These are phyloP conservation scores for Trichosanthes truncata DNA, from an alignment of 306 rosid species.

Conservation along the genomic window DNA sequence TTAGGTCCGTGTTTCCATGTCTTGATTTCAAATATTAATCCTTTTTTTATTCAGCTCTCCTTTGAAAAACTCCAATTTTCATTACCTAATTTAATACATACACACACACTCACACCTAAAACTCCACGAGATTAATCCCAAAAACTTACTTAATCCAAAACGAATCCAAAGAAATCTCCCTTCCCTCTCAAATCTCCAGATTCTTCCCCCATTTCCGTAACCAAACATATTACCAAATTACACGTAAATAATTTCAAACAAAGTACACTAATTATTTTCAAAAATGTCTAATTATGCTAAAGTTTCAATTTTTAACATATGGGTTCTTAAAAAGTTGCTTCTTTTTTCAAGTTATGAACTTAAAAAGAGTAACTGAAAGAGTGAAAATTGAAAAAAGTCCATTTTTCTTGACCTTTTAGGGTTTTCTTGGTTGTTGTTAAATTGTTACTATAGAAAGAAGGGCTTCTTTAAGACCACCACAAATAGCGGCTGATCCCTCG, in stretches of 20 bases:
- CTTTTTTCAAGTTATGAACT: background rate
- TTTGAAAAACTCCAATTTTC: background rate
- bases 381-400: background rate
- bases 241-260: too few species aligned
- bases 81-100: background rate
- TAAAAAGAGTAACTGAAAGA: background rate
- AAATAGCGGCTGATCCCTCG: conserved; percentile 97
- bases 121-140: background rate
- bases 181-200: background rate
- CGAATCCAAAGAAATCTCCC: conserved; percentile 6
- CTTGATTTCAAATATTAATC: conserved; percentile 7
- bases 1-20: conserved; percentile 50
- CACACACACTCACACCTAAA: background rate
- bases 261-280: background rate
- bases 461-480: conserved; percentile 47
- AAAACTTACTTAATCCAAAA: background rate
- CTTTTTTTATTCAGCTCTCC: background rate
- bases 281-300: background rate
- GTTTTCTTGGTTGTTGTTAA: conserved; percentile 9
- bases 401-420: too few species aligned
- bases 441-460: conserved; percentile 18
- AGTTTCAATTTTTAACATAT: background rate
- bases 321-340: background rate
- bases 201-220: background rate
- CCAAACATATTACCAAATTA: background rate